phyloP scores from a whole-genome alignment of 225 moss, liverwort and hornwort species.

The Sphagnum contortum region DNA sequence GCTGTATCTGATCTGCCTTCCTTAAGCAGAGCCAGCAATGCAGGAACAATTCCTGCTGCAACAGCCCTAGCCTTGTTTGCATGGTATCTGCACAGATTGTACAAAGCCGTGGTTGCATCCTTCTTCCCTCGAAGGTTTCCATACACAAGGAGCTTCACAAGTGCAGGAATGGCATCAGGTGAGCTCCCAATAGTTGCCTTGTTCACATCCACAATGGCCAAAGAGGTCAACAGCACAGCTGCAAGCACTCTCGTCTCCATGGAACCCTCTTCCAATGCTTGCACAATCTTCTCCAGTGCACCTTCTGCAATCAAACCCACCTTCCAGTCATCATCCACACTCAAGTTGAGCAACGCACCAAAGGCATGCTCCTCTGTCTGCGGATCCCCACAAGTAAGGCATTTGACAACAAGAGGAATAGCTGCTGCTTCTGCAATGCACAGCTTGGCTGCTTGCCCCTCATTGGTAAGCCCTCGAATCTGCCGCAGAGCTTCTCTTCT shows the following conservation, averaged over 20 bases:
- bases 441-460: conserved; percentile 6
- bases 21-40: conserved; percentile 10
- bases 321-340: conserved; percentile 21
- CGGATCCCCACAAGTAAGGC: conserved; percentile 9
- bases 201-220: conserved; percentile 19
- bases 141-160: conserved; percentile 16
- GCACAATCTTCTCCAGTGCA: conserved; percentile 14
- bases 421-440: conserved; percentile 15
- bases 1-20: conserved; percentile 8
- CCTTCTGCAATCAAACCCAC: conserved; percentile 12
- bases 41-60: conserved; percentile 17
- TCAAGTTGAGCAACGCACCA: conserved; percentile 8
- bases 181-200: conserved; percentile 15
- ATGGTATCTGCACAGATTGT: conserved; percentile 16
- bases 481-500: conserved; percentile 5
- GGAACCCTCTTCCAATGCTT: conserved; percentile 10
- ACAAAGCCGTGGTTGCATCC: conserved; percentile 14
- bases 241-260: conserved; percentile 15
- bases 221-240: conserved; percentile 11
- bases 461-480: conserved; percentile 8
- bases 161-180: conserved; percentile 18
- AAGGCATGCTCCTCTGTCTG: conserved; percentile 19
- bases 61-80: conserved; percentile 27
- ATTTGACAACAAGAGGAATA: conserved; percentile 7
- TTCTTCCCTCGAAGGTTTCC: conserved; percentile 12